phyloP scores from a whole-genome alignment of 176 grass and related monocot genomes.

The Juncus effusus region DNA sequence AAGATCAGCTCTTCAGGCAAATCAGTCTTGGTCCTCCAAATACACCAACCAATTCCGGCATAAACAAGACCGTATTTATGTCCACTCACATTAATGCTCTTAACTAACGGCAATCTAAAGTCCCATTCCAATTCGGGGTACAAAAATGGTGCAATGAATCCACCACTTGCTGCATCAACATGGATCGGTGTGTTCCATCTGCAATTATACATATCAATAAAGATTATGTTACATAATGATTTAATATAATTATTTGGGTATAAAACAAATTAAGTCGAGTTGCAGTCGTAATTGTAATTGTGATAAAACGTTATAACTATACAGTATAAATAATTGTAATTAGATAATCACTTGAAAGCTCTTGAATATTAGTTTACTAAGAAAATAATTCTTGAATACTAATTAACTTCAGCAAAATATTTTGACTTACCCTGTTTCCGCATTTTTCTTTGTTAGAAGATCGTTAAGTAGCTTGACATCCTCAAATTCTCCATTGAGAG shows the following conservation, averaged over 20 bases:
- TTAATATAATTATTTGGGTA: neutral
- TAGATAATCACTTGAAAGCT: too few species aligned
- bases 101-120: constrained; percentile 86
- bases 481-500: constrained; percentile 86
- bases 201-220: constrained; percentile 5
- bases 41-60: constrained; percentile 78
- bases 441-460: constrained; percentile 66
- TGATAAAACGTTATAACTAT: too few species aligned
- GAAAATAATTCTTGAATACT: too few species aligned
- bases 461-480: constrained; percentile 80
- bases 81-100: constrained; percentile 87
- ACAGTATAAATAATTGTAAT: neutral
- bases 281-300: too few species aligned
- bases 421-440: constrained; percentile 57
- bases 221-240: neutral
- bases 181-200: constrained; percentile 96
- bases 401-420: too few species aligned
- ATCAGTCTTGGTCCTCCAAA: constrained; percentile 82
- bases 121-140: constrained; percentile 89
- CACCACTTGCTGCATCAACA: constrained; percentile 80
- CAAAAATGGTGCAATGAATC: constrained; percentile 90
- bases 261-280: neutral
- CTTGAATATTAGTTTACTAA: too few species aligned
- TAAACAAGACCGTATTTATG: constrained; percentile 93
- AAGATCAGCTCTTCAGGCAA: constrained; percentile 95